Evolutionary conservation across 495 filamentous ascomycete species (phyloP).

Genomic region (Penicillium cosmopolitanum): DNA sequence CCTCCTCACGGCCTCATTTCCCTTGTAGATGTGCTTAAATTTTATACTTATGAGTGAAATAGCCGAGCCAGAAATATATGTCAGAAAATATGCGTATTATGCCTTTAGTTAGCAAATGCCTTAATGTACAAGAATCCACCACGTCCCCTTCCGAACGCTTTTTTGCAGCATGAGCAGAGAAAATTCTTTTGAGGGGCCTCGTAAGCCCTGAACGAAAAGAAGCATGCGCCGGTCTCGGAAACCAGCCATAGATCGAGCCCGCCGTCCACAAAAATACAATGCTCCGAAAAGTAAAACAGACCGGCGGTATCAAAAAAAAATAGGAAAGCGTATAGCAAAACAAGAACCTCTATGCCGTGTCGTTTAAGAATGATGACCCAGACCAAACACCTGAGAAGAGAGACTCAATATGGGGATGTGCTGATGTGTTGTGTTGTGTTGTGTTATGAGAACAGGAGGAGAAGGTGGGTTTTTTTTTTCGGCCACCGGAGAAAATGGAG

Average conservation of each 20-base stretch:
- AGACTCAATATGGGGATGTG: slow-evolving; percentile 36
- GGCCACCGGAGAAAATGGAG: slow-evolving; percentile 17
- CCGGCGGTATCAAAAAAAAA: slow-evolving; percentile 31
- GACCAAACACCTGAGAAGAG: slow-evolving; percentile 53
- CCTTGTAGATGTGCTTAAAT: too few relatives aligned
- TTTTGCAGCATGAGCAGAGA: slow-evolving; percentile 29
- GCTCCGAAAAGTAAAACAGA: slow-evolving; percentile 29
- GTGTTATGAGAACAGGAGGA: slow-evolving; percentile 37
- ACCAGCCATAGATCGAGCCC: slow-evolving; percentile 33
- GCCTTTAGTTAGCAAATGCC: slow-evolving; percentile 38
- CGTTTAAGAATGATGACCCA: slow-evolving; percentile 42
- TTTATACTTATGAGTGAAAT: too few relatives aligned
- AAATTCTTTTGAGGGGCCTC: slow-evolving; percentile 18
- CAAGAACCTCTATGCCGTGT: slow-evolving; percentile 48
- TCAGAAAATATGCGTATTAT: slow-evolving; percentile 37
- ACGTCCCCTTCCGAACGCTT: slow-evolving; percentile 25
- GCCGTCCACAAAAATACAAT: slow-evolving; percentile 37
- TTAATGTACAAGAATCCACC: slow-evolving; percentile 47
- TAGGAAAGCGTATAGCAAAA: slow-evolving; percentile 26
- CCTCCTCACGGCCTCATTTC: too few relatives aligned
- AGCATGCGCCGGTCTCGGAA: slow-evolving; percentile 23
- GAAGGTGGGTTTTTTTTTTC: slow-evolving; percentile 13
- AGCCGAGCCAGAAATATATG: slow-evolving; percentile 10
- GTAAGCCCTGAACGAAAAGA: slow-evolving; percentile 14
- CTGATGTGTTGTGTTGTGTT: slow-evolving; percentile 9